Base-by-base conservation (phyloP, 1,284 basidiomycete genomes). In the Taiwanofungus camphoratus region DNA sequence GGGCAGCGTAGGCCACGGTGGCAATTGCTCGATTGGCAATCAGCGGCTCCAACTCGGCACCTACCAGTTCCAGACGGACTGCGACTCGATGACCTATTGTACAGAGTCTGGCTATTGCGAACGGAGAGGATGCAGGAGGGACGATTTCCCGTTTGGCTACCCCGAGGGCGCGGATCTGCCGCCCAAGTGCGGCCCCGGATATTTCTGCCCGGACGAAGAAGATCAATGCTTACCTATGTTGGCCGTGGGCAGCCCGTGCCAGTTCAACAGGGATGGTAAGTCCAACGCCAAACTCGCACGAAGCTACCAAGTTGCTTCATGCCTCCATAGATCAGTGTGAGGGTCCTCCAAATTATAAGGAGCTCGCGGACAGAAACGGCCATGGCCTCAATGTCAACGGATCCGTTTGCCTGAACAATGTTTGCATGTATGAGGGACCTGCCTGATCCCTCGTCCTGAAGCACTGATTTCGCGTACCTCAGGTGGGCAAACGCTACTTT, bases 121-220 rank as follows among this genome's bases (percentile, higher is more conserved):
- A 26, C 60, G 65, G 41, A 84, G 79, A 56, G 74, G 78, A 5
- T 94, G 89, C 63, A 73, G 90, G 50, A 76, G 64, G 48, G 88
- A 92, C 59, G 78, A 85, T 42, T 90, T 73, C 57, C 84, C 85
- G 0, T 84, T 87, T 57, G 84, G 84, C 22, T 87, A 81, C 56
- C 19, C 53, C 31, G 64, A 42, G 58, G 57, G 42, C 55, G 62
- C 43, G 53, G 64, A 36, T 50, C 65, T 87, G 21, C 89, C 89
- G 1, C 65, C 70, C 5, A 70, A 79, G 49, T 93, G 90, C 56
- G 60, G 65, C 3, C 52, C 55, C 15, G 81, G 77, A 19, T 57
- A 71, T 50, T 92, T 90, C 64, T 94, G 91, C 63, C 91, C 90
- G 1, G 90, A 94, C 57, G 90, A 92, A 63, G 79, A 77, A 50